Evolutionary conservation across 192 early-diverging fungal species (phyloP), one percentile per base, ranked within the genome.

Genomic region (Coemansia sp.): DNA sequence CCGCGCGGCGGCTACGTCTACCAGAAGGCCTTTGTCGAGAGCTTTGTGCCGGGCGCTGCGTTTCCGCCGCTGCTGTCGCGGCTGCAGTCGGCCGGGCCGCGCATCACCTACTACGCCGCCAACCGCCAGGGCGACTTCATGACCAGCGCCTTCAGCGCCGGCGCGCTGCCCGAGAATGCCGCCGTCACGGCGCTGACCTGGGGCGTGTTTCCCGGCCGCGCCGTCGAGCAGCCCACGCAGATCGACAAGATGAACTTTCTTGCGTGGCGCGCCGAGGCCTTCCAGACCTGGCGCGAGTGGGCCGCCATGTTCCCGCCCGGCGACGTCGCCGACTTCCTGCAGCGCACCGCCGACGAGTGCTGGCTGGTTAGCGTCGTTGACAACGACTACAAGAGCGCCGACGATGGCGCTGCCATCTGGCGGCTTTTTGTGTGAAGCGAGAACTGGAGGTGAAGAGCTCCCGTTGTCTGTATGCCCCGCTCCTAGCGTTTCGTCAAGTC

Each of bases 21-120:
- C 85, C 97, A 99, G 81, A 98, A 98, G 85, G 93, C 96, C 22
- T 99, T 97, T 81, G 84, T 99, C 49, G 98, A 99, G 77, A 95
- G 95, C 75, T 99, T 98, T 82, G 87, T 95, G 25, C 84, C 90
- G 1, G 86, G 89, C 8, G 83, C 77, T 5, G 69, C 77, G 56
- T 80, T 98, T 59, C 89, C 88, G 57, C 73, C 67, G n/a, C 85
- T 99, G 14, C 81, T 95, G 40, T 75, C 81, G 50, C 86, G 86
- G 70, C 91, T 96, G 43, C 87, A 82, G 65, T 72, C 70, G 46
- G 71, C 76, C 4, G 65, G 92, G 39, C 83, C 88, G 4, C 84
- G 85, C 22, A 83, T 99, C 22, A 96, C 98, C 9, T 99, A 92
- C 69, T 95, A 95, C 75, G 96, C 96, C 19, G 88, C 95, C 42